Evolutionary conservation across 257 asterid genomes (phyloP).

Genomic region (Craterostigma plantagineum): DNA sequence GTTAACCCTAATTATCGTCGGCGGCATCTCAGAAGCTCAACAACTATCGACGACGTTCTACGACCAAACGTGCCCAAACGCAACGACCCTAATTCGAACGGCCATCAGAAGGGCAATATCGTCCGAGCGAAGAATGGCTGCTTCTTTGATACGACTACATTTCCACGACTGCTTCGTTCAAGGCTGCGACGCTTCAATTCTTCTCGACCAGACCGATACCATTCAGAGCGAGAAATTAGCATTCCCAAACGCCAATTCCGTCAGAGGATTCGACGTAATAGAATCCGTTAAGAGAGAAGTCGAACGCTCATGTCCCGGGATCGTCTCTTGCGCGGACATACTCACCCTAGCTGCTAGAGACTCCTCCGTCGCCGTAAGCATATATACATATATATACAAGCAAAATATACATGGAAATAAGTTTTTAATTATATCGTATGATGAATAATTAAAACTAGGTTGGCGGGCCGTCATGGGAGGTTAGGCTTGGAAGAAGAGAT

Average conservation of each 20-base stretch:
- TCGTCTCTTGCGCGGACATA: conserved; percentile 38
- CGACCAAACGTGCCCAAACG: conserved; percentile 16
- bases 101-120: conserved; percentile 17
- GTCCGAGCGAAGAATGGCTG: conserved; percentile 25
- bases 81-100: conserved; percentile 11
- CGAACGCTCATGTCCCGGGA: conserved; percentile 25
- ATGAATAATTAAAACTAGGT: conserved; percentile 18
- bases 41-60: conserved; percentile 23
- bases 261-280: conserved; percentile 22
- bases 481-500: conserved; percentile 31
- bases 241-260: conserved; percentile 15
- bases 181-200: conserved; percentile 28
- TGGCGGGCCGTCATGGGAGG: conserved; percentile 33
- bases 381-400: too few relatives aligned
- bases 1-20: too few relatives aligned
- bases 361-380: conserved; percentile 19
- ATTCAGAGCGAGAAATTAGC: conserved; percentile 25
- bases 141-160: conserved; percentile 30
- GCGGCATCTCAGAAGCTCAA: too few relatives aligned
- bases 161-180: conserved; percentile 41
- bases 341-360: conserved; percentile 31
- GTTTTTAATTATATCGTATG: too few relatives aligned
- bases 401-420: too few relatives aligned
- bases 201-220: conserved; percentile 19
- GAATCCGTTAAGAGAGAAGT: conserved; percentile 25